phyloP scores from a whole-genome alignment of 2,329 filamentous ascomycete genomes.

The Cordyceps militaris region DNA sequence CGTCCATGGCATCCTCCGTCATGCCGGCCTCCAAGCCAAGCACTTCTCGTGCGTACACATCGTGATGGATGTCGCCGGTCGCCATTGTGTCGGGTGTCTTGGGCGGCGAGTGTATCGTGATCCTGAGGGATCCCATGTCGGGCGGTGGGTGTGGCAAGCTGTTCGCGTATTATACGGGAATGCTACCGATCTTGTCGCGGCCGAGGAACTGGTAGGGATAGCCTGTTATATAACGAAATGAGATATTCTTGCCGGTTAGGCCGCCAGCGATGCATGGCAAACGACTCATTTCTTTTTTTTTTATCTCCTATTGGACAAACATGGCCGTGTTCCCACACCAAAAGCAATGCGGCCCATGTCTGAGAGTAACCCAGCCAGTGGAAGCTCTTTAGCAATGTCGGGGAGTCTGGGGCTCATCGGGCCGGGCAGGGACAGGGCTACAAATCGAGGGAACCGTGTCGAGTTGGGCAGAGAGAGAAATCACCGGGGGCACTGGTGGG shows the following conservation, averaged over 20 bases:
- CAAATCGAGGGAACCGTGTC: background rate
- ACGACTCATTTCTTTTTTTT: slow-evolving; percentile 4
- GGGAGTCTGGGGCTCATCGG: slow-evolving; percentile 1
- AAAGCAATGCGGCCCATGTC: slow-evolving; percentile 9
- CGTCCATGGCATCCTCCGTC: slow-evolving; percentile 35
- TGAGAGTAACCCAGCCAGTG: slow-evolving; percentile 3
- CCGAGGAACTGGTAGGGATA: background rate
- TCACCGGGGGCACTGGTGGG: background rate
- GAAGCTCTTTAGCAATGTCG: slow-evolving; percentile 3
- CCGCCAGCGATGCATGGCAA: background rate
- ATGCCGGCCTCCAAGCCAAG: slow-evolving; percentile 26
- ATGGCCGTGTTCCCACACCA: background rate
- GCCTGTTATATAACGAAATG: background rate
- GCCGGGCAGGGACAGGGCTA: background rate
- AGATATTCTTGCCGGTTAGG: slow-evolving; percentile 6
- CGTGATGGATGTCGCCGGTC: background rate
- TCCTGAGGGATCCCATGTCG: slow-evolving; percentile 1
- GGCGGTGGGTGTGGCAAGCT: background rate
- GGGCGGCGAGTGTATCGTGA: background rate
- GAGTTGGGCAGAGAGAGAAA: background rate
- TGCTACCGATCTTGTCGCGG: background rate
- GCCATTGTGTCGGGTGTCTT: background rate
- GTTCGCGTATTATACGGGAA: background rate
- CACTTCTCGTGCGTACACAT: slow-evolving; percentile 24
- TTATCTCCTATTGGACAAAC: background rate